Evolutionary conservation across 495 filamentous ascomycete species (phyloP).

Genomic region (Trichoderma parareesei): DNA sequence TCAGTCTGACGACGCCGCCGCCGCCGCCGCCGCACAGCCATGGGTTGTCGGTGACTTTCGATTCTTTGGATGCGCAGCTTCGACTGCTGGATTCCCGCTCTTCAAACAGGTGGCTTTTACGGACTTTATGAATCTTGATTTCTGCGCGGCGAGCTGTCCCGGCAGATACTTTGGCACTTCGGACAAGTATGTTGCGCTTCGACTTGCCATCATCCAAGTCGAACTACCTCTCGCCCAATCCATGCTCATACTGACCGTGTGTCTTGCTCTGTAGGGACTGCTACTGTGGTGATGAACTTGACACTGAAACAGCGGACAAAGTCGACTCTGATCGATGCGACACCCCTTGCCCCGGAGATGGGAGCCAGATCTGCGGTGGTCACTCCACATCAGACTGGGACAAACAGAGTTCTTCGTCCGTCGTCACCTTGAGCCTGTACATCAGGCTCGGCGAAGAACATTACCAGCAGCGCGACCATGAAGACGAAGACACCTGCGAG

Average conservation of each 20-base stretch:
- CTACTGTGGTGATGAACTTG: slow-evolving; percentile 9
- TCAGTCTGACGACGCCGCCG: background rate
- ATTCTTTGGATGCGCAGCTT: slow-evolving; percentile 3
- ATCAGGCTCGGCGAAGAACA: background rate
- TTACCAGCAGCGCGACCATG: background rate
- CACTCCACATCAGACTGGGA: background rate
- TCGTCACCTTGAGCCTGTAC: background rate
- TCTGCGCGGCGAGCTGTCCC: slow-evolving; percentile 9
- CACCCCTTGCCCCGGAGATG: background rate
- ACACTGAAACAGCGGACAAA: background rate
- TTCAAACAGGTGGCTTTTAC: background rate
- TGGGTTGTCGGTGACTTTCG: background rate
- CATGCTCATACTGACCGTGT: too few species aligned
- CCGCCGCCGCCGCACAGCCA: background rate
- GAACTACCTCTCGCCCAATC: background rate
- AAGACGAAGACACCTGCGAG: background rate
- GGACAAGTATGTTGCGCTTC: background rate
- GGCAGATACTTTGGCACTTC: background rate
- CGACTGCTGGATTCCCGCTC: background rate
- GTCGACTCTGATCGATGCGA: background rate
- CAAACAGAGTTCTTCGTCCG: background rate
- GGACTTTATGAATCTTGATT: background rate
- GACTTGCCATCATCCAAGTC: too few species aligned
- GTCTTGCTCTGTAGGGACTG: background rate
- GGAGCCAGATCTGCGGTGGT: background rate